A percentile compares a stretch with the other conserved stretches of the same genome.
Conservation (phyloP, 768 basidiomycete genomes). For the Dentipellis sp. region DNA sequence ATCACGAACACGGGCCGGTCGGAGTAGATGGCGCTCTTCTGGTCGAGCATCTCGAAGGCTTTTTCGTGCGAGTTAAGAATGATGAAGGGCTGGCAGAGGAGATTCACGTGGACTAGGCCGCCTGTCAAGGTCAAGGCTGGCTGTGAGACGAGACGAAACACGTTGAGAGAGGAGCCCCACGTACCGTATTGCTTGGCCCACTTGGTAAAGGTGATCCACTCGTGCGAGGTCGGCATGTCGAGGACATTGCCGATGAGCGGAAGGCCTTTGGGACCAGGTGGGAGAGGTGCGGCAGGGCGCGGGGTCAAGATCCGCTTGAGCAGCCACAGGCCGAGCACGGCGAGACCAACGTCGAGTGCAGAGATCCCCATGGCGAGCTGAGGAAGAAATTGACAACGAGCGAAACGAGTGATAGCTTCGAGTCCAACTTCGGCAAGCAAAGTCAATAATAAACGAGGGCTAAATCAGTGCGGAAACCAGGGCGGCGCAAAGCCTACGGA, state of each 20-base stretch:
- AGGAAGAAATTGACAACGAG: no score
- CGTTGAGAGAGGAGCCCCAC: background rate
- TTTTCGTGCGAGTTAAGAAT: slow-evolving; percentile 35
- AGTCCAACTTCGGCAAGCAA: no score
- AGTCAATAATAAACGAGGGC: no score
- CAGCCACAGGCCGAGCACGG: background rate
- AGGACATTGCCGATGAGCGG: background rate
- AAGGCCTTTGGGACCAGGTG: background rate
- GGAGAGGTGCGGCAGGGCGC: background rate
- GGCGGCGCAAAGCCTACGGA: no score
- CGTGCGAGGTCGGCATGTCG: background rate
- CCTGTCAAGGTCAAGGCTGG: background rate
- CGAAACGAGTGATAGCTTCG: no score
- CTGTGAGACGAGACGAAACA: no score
- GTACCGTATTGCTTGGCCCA: background rate
- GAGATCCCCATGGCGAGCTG: background rate
- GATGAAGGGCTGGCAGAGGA: slow-evolving; percentile 32
- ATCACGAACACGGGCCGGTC: slow-evolving; percentile 39
- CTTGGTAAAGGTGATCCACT: background rate
- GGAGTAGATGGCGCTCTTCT: slow-evolving; percentile 37
- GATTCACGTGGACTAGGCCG: slow-evolving; percentile 3
- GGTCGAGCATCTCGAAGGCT: slow-evolving; percentile 36
- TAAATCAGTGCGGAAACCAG: no score
- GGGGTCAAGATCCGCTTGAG: background rate
- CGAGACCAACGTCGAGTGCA: background rate